A percentile compares a stretch with the other conserved stretches of the same genome.
Conservation (phyloP, 306 rosid genomes). For the Hylodesmum podocarpum region DNA sequence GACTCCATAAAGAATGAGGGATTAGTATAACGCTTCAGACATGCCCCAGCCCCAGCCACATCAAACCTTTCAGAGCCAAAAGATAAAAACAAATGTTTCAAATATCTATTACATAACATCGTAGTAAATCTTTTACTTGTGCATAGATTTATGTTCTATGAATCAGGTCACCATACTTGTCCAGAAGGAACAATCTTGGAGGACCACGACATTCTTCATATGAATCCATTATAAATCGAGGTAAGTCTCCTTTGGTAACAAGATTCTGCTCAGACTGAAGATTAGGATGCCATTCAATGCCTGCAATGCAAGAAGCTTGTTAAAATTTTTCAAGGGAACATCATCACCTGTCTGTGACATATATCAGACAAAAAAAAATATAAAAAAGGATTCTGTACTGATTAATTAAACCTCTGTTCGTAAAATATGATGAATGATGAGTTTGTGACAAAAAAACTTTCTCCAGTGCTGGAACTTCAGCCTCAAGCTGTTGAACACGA, state of each 20-base stretch:
- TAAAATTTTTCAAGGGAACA: slow-evolving; percentile 1
- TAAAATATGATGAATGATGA: slow-evolving; percentile 59
- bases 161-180: slow-evolving; percentile 66
- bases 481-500: slow-evolving; percentile 96
- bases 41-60: slow-evolving; percentile 97
- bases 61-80: slow-evolving; percentile 71
- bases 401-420: slow-evolving; percentile 64
- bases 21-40: slow-evolving; percentile 94
- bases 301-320: slow-evolving; percentile 47
- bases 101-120: slow-evolving; percentile 1
- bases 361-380: slow-evolving; percentile 16
- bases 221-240: slow-evolving; percentile 94
- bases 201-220: slow-evolving; percentile 96
- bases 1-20: slow-evolving; percentile 82
- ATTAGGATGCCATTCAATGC: slow-evolving; percentile 92
- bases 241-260: slow-evolving; percentile 76
- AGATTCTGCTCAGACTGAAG: slow-evolving; percentile 63
- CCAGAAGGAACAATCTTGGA: slow-evolving; percentile 86
- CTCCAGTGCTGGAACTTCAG: slow-evolving; percentile 90
- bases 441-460: slow-evolving; percentile 71
- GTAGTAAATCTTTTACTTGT: not conserved
- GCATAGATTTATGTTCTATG: not conserved
- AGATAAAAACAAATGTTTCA: slow-evolving; percentile 27
- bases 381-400: slow-evolving; percentile 2
- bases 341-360: not conserved